These are phyloP conservation scores for Secale cereale DNA, from an alignment of 176 grass and related monocot species.

Conservation along the genomic window DNA sequence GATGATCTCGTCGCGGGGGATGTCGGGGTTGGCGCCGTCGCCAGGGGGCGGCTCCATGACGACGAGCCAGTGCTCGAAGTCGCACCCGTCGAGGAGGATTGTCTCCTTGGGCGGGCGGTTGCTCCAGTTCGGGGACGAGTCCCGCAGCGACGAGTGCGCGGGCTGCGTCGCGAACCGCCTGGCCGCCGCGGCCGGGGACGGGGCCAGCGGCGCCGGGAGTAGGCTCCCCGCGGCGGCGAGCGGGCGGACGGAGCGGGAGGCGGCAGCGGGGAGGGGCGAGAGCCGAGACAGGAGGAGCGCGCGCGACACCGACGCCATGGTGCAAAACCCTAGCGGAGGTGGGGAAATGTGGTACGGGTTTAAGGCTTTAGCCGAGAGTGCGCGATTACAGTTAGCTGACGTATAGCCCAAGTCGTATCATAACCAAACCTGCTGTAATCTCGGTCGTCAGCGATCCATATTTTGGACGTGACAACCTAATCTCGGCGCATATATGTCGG, in stretches of 20 bases:
- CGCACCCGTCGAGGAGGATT: neutral
- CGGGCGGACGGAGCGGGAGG: neutral
- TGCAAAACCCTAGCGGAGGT: neutral
- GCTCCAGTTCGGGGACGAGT: neutral
- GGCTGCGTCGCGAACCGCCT: constrained; percentile 26
- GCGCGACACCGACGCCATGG: constrained; percentile 30
- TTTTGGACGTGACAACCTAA: too few relatives aligned
- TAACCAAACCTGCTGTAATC: too few relatives aligned
- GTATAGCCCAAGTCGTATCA: too few relatives aligned
- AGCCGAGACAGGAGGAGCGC: neutral
- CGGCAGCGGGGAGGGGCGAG: neutral
- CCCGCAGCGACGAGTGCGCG: neutral
- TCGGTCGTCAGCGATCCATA: too few relatives aligned
- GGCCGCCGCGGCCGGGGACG: neutral
- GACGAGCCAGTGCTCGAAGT: neutral
- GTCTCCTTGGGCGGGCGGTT: neutral
- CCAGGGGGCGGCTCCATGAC: neutral
- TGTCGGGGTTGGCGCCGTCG: neutral
- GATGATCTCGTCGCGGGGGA: constrained; percentile 78
- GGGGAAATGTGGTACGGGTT: neutral
- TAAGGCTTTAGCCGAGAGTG: neutral
- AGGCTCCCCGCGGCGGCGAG: neutral
- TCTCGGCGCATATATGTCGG: too few relatives aligned
- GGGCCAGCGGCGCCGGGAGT: neutral
- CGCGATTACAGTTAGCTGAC: too few relatives aligned